Evolutionary conservation across 352 stramenopile species (phyloP).

Genomic region (Globisporangium takayamanum): DNA sequence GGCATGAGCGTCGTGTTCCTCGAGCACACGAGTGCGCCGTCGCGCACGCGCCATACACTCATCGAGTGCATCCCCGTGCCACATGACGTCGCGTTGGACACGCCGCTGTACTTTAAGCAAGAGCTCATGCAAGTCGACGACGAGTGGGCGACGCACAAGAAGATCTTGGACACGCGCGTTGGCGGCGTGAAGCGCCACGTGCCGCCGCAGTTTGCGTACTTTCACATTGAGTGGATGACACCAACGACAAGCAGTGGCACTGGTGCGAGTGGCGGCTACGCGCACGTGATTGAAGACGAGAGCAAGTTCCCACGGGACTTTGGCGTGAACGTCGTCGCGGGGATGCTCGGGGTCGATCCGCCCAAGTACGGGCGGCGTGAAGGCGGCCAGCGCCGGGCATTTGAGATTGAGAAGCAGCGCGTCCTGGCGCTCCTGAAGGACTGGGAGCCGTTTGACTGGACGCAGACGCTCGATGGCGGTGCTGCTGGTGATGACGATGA

Average conservation of each 20-base stretch:
- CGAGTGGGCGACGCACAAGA: slow-evolving; percentile 79
- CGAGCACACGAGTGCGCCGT: slow-evolving; percentile 63
- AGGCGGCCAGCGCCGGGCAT: slow-evolving; percentile 21
- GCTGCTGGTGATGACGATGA: background rate
- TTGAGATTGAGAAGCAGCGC: slow-evolving; percentile 57
- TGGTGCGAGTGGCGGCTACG: slow-evolving; percentile 43
- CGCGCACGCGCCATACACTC: slow-evolving; percentile 55
- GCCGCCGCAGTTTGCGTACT: slow-evolving; percentile 76
- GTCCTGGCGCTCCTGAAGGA: slow-evolving; percentile 55
- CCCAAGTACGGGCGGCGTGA: slow-evolving; percentile 53
- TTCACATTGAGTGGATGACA: slow-evolving; percentile 69
- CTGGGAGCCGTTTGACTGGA: slow-evolving; percentile 76
- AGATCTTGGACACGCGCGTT: slow-evolving; percentile 69
- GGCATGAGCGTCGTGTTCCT: slow-evolving; percentile 67
- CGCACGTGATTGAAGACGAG: slow-evolving; percentile 80
- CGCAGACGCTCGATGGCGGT: slow-evolving; percentile 49
- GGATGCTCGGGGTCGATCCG: slow-evolving; percentile 65
- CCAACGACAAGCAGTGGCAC: slow-evolving; percentile 1
- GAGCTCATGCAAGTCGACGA: slow-evolving; percentile 69
- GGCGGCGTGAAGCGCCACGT: slow-evolving; percentile 56
- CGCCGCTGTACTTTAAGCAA: slow-evolving; percentile 80
- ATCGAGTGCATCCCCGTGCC: slow-evolving; percentile 82
- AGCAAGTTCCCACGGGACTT: slow-evolving; percentile 69
- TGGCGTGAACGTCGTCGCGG: slow-evolving; percentile 68
- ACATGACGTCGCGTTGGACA: slow-evolving; percentile 47